A percentile compares a stretch with the other conserved stretches of the same genome.
phyloP scores from a whole-genome alignment of 371 early-diverging fungal genomes.

The Apophysomyces trapeziformis region DNA sequence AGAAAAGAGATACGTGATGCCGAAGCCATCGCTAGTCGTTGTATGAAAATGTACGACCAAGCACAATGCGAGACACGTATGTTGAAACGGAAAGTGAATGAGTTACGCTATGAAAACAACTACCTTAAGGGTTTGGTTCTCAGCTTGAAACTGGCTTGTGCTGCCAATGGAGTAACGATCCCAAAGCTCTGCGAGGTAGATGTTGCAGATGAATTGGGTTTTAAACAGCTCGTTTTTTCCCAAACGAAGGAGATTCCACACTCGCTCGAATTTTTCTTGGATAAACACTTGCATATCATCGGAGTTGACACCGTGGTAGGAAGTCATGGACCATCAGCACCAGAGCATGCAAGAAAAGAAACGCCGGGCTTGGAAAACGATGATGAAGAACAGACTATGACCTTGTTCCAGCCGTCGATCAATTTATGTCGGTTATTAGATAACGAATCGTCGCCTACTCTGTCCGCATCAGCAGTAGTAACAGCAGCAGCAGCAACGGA shows the following conservation, averaged over 20 bases:
- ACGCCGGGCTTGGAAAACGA: background rate
- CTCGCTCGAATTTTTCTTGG: conserved; percentile 23
- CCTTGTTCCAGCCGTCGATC: conserved; percentile 15
- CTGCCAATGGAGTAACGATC: conserved; percentile 38
- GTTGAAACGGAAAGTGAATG: conserved; percentile 24
- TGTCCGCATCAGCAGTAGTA: background rate
- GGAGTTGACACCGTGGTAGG: background rate
- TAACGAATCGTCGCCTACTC: background rate
- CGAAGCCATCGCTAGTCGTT: conserved; percentile 51
- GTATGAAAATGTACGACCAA: conserved; percentile 35
- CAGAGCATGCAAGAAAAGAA: conserved; percentile 1
- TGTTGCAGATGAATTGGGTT: conserved; percentile 12
- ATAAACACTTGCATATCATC: conserved; percentile 20
- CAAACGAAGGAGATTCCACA: conserved; percentile 21
- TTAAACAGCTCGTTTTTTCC: conserved; percentile 12
- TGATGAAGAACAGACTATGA: background rate
- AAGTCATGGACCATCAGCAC: background rate
- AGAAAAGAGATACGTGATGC: conserved; percentile 74
- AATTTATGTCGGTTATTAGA: conserved; percentile 70
- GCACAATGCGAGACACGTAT: conserved; percentile 30
- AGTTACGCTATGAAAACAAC: conserved; percentile 38
- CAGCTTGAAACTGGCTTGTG: conserved; percentile 38
- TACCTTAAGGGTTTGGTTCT: conserved; percentile 38
- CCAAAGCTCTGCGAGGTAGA: conserved; percentile 45
- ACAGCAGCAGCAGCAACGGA: conserved; percentile 2